phyloP scores from a whole-genome alignment of 495 filamentous ascomycete species.

The Saxispiralis lemnorum region DNA sequence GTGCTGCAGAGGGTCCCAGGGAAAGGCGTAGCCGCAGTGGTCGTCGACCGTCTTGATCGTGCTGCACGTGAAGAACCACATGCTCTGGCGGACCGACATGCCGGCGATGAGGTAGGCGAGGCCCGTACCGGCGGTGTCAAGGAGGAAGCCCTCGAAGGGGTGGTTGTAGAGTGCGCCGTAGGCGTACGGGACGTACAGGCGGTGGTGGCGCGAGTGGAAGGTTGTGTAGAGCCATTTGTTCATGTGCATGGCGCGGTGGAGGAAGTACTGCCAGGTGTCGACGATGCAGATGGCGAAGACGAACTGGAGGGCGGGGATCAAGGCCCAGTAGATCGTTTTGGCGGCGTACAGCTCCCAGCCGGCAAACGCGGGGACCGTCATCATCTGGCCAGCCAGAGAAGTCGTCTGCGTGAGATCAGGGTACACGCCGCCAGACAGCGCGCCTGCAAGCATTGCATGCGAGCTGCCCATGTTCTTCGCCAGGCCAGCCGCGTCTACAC shows the following conservation, averaged over 20 bases:
- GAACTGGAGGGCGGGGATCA: constrained; percentile 62
- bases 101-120: constrained; percentile 60
- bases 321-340: constrained; percentile 56
- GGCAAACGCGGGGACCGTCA: constrained; percentile 29
- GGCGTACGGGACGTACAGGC: constrained; percentile 90
- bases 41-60: constrained; percentile 95
- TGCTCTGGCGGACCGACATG: constrained; percentile 61
- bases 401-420: constrained; percentile 31
- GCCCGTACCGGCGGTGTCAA: constrained; percentile 75
- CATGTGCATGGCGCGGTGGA: constrained; percentile 84
- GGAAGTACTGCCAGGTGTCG: constrained; percentile 95
- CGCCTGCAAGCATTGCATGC: constrained; percentile 48
- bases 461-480: constrained; percentile 25
- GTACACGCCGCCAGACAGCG: constrained; percentile 56
- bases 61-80: constrained; percentile 67
- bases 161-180: constrained; percentile 96
- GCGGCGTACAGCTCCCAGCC: constrained; percentile 62
- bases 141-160: constrained; percentile 75
- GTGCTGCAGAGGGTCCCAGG: constrained; percentile 84
- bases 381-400: constrained; percentile 12
- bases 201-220: constrained; percentile 88
- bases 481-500: constrained; percentile 25
- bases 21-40: constrained; percentile 88
- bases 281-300: constrained; percentile 51
- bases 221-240: constrained; percentile 89